Evolutionary conservation across 2,329 filamentous ascomycete species (phyloP), one percentile per base, ranked within the genome.

Genomic region (Penicillium nordicum): DNA sequence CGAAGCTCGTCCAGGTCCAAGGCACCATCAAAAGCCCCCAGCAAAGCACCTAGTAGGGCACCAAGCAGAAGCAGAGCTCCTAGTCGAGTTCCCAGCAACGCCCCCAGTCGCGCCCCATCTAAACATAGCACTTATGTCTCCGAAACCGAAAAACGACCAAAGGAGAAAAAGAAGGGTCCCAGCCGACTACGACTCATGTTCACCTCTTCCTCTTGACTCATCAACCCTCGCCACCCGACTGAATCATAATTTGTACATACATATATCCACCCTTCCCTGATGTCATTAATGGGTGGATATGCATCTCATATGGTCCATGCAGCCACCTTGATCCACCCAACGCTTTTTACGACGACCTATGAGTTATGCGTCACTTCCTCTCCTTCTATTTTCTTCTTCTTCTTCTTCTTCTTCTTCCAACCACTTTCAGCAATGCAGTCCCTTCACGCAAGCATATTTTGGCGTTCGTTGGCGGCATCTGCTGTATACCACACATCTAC

Each of bases 111-210:
- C 54, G 50, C 60, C 12, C 48, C 61, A 25, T 68, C 67, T 11
- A 66, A 63, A 45, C 50, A 64, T 30, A 57, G 63, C 40, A 65
- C 63, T 6, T 56, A 57, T 11, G 42, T 64, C n/a, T 64, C 65
- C 6, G 65, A 68, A 18, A 69, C 64, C 16, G 71, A 69, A 34
- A 64, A 57, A 53, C 64, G 69, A 46, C 69, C 62, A 2, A 55
- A 61, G 51, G 63, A 76, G 49, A 72, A 72, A 55, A 72, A 69
- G 60, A 76, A 75, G 61, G 74, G 72, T 18, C 72, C 74, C 12
- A 77, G 75, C 57, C 67, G 67, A 11, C 57, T 74, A 46, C 70
- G 72, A 40, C 58, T 74, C 27, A 72, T 74, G 67, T 73, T 74
- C 50, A 72, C 68, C 49, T 63, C 59, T 67, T 63, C 48, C 18